Conservation (phyloP, 805 yeast genomes). For the Yarrowia deformans region DNA sequence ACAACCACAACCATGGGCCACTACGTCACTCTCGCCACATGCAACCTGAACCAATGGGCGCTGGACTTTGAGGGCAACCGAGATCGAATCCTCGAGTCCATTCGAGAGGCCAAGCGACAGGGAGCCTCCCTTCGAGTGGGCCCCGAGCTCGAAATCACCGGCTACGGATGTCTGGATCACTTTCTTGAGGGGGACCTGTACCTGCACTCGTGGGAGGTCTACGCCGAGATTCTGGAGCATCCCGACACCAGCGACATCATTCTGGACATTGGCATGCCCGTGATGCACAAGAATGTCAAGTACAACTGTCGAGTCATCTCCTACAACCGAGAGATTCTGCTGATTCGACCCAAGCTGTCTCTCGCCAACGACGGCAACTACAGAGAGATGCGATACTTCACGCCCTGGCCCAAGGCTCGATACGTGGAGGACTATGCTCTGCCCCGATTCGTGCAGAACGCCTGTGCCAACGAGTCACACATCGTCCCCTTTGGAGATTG, state of each 20-base stretch:
- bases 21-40: slow-evolving; percentile 86
- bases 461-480: slow-evolving; percentile 23
- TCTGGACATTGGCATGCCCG: slow-evolving; percentile 94
- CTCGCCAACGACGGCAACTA: slow-evolving; percentile 98
- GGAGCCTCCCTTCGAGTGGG: slow-evolving; percentile 92
- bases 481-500: slow-evolving; percentile 90
- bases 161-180: slow-evolving; percentile 79
- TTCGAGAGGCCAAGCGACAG: slow-evolving; percentile 71
- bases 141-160: slow-evolving; percentile 93
- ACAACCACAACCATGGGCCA: slow-evolving; percentile 68
- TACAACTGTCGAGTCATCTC: slow-evolving; percentile 92
- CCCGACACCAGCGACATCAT: slow-evolving; percentile 77
- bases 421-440: slow-evolving; percentile 74
- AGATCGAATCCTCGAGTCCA: slow-evolving; percentile 85
- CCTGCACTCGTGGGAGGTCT: slow-evolving; percentile 94
- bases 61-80: slow-evolving; percentile 96
- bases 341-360: slow-evolving; percentile 91
- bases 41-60: slow-evolving; percentile 98
- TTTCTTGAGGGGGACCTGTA: slow-evolving; percentile 88
- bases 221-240: slow-evolving; percentile 72
- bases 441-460: slow-evolving; percentile 73
- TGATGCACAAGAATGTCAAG: slow-evolving; percentile 82
- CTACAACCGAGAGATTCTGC: slow-evolving; percentile 74
- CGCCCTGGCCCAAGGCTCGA: slow-evolving; percentile 88
- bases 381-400: slow-evolving; percentile 95